Conservation (phyloP, 352 stramenopile genomes). For the Aphanomyces cochlioides region DNA sequence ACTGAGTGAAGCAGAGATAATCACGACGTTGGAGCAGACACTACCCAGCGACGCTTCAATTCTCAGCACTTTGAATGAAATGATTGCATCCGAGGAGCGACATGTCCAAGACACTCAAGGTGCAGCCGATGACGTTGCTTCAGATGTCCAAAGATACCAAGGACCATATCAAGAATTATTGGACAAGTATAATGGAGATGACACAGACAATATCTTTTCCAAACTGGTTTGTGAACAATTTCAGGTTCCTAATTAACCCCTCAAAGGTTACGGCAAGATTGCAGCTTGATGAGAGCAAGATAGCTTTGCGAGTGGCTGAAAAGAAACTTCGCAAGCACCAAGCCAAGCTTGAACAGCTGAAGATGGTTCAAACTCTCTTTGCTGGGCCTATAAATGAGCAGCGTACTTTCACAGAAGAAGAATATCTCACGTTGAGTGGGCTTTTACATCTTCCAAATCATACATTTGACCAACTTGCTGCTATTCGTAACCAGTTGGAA, state of each 20-base stretch:
- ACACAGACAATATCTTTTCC: background rate
- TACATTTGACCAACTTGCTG: background rate
- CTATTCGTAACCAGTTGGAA: background rate
- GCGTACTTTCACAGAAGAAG: constrained; percentile 23
- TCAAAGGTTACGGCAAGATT: constrained; percentile 4
- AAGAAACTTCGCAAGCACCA: constrained; percentile 15
- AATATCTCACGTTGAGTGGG: constrained; percentile 1
- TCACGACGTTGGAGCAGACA: background rate
- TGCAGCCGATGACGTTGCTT: background rate
- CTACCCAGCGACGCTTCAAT: background rate
- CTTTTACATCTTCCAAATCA: background rate
- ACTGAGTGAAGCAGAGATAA: background rate
- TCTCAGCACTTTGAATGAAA: background rate
- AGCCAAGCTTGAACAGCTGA: background rate
- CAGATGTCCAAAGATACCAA: constrained; percentile 11
- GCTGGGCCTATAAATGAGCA: constrained; percentile 17
- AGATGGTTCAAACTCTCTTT: constrained; percentile 20
- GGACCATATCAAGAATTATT: constrained; percentile 11
- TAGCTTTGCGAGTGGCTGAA: background rate
- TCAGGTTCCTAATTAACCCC: background rate
- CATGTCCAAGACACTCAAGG: background rate
- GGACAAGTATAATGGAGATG: background rate
- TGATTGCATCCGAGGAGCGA: background rate
- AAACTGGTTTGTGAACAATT: constrained; percentile 7
- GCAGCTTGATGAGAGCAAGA: constrained; percentile 11